Conservation (phyloP, 1,284 basidiomycete species). For the Ustilago lituana region DNA sequence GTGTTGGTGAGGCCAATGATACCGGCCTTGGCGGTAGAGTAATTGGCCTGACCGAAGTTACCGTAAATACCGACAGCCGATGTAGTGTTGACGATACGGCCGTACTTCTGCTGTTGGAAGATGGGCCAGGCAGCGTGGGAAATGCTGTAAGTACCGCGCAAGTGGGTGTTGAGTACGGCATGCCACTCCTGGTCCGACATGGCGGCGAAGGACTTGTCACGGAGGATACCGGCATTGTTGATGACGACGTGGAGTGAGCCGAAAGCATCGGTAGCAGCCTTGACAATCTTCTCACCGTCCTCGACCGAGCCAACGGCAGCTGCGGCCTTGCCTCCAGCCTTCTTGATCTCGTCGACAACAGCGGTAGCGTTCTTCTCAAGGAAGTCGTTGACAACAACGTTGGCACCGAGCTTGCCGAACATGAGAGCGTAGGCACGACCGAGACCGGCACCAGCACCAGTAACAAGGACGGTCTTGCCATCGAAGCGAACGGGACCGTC, state of each 20-base stretch:
- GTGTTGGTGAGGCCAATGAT: slow-evolving; percentile 90
- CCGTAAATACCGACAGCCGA: slow-evolving; percentile 92
- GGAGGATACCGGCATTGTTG: slow-evolving; percentile 93
- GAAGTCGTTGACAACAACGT: slow-evolving; percentile 96
- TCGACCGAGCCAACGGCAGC: slow-evolving; percentile 86
- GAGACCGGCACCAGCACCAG: slow-evolving; percentile 75
- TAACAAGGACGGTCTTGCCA: slow-evolving; percentile 90
- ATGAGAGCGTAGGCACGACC: slow-evolving; percentile 91
- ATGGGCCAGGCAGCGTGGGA: slow-evolving; percentile 95
- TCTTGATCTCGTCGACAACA: slow-evolving; percentile 87
- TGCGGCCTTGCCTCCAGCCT: slow-evolving; percentile 87
- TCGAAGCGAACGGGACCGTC: slow-evolving; percentile 79
- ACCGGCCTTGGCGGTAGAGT: slow-evolving; percentile 83
- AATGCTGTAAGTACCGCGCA: slow-evolving; percentile 73
- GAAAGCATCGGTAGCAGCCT: slow-evolving; percentile 85
- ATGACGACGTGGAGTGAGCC: slow-evolving; percentile 86
- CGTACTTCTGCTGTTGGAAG: slow-evolving; percentile 96
- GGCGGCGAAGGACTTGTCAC: slow-evolving; percentile 84
- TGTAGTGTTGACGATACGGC: slow-evolving; percentile 91
- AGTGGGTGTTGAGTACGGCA: slow-evolving; percentile 85
- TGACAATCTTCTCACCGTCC: slow-evolving; percentile 87
- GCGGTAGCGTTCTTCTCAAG: slow-evolving; percentile 82
- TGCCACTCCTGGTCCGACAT: slow-evolving; percentile 97
- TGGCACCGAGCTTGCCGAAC: slow-evolving; percentile 90
- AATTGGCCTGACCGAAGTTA: slow-evolving; percentile 91